Evolutionary conservation across 495 filamentous ascomycete genomes (phyloP), one percentile per base, ranked within the genome.

Genomic region (Lophiotrema nucula): DNA sequence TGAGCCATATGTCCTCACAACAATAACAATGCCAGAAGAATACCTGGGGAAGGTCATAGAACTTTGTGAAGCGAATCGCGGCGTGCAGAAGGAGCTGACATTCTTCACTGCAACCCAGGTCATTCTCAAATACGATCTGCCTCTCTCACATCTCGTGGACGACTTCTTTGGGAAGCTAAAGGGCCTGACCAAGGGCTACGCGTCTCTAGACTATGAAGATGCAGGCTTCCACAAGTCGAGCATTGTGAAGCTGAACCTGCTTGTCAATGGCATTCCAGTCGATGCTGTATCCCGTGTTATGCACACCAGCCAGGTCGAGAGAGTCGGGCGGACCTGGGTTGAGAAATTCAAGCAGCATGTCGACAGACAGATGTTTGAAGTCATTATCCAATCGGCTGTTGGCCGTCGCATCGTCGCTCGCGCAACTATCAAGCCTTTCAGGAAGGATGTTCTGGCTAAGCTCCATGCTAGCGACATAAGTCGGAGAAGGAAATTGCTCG

Each of bases 81-180:
- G 93, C 39, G 79, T 86, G 55, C 95, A 98, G 69, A 79, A 88
- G 65, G 85, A 84, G 53, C 74, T 97, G 19, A 86, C 88, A 49
- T 97, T 92, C 76, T 98, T 96, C 75, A 91, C 89, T 4, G 77
- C 88, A n/a, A 90, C 85, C 2, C 93, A 98, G 71, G 93, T 97
- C 53, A 97, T 98, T 58, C 75, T 98, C 41, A 93, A 92, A 65
- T 98, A 97, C 72, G 84, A 88, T 31, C 73, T 98, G 6, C 93
- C 93, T 0, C 77, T 96, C 15, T 81, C 89, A 1, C 88, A 93
- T 43, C 76, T 98, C 6, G 93, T 97, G 1, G 92, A 97, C 64
- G 92, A 98, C 72, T 89, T 98, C 74, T 98, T 98, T 70, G 95
- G 95, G 22, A 96, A 95, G 72, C 76, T 98, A 48, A 98, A 98